Base-by-base conservation (phyloP, 1,284 basidiomycete species). In the Xerocomus cyaneibrunnescens region DNA sequence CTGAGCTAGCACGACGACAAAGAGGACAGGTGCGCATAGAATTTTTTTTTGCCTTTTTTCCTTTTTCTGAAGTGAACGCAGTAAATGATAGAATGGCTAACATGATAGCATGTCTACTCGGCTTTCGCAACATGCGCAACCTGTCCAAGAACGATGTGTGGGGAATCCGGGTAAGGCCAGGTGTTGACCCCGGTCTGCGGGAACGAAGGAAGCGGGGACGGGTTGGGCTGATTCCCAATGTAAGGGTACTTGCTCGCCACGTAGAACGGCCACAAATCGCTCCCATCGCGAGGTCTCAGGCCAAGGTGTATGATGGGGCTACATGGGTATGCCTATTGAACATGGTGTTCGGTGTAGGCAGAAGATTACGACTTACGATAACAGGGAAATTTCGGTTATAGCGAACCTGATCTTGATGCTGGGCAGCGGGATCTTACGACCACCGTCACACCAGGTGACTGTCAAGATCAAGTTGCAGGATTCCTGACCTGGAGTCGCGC, bases 171-270 rank as follows among this genome's bases (percentile, higher is more conserved):
- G 42, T 50, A 58, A 21, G 51, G 41, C 56, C 56, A 51, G 3
- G 16, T 17, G n/a, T 58, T 42, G 5, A 8, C 31, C 19, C 48
- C 48, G 3, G 3, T 14, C 14, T 12, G 7, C 19, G 30, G 12
- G n/a, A 51, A 58, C n/a, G 53, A 25, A 1, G 57, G 56, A 30
- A 57, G 52, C 2, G 57, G 56, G 5, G 56, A 45, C 5, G 52
- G 52, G 48, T 49, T 42, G 19, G 22, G 22, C 1, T 28, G 5
- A 0, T 36, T 8, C 7, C 57, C 48, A 13, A 59, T 19, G 42
- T 59, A 56, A 14, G 57, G 57, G 8, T 57, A 57, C 1, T 5
- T 25, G 2, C 7, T 32, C 7, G 14, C 38, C 3, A 57, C 56
- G 4, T 40, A 31, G 31, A 57, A 46, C 6, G 45, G 38, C 56